Base-by-base conservation (phyloP, 2,329 filamentous ascomycete species). In the Clathrospora elynae region DNA sequence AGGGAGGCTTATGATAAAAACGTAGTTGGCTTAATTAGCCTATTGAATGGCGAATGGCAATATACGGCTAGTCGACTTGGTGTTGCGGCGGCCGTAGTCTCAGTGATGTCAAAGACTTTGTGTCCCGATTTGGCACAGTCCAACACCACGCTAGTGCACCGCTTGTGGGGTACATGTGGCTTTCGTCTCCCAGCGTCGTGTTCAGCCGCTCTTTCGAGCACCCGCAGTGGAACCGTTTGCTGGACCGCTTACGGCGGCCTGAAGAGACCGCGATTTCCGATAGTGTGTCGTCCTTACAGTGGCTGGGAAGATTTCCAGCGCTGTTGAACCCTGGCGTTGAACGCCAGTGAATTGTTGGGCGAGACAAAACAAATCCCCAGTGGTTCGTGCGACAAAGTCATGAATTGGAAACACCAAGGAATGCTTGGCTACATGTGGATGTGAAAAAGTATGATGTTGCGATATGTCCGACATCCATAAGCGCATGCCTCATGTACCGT, bases 71-170 rank as follows among this genome's bases (percentile, higher is more conserved):
- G 33, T 48, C 32, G 35, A 35, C 46, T 42, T 43, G 48, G 42
- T 49, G 29, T 41, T 42, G 35, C 46, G 40, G 26, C 20, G 23
- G 37, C 23, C 33, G 38, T 16, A 33, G 35, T 24, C 19, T 28
- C 22, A 42, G 43, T 46, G 42, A 50, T 52, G 42, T 54, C 48
- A 52, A 48, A 47, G 53, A 50, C n/a, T n/a, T 56, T 33, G 35
- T 23, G 35, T 49, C 51, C 37, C 30, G 22, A 51, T 51, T 31
- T 23, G 45, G 42, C 23, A 26, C 28, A 32, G 42, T 43, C 48
- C 53, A 50, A 50, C 44, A 32, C 20, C 32, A 12, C 39, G 14
- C 45, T 54, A 52, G 48, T 25, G 51, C 35, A 42, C 13, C 24
- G 35, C 43, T 34, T 56, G 41, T 54, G 53, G 45, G 38, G 48